Evolutionary conservation across 1,139 yeast species (phyloP).

Genomic region (Pichia sp.): DNA sequence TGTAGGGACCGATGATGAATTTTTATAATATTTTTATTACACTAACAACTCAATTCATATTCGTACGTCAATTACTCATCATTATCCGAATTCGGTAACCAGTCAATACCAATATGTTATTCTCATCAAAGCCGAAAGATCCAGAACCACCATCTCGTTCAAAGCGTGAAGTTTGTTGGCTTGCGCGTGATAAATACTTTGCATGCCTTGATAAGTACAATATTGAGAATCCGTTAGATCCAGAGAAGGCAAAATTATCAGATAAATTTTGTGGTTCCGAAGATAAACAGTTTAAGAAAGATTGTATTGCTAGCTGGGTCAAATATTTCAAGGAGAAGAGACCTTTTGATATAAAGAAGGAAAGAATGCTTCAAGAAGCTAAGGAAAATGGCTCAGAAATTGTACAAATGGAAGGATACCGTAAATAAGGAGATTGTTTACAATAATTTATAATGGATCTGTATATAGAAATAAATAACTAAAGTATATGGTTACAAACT

Average conservation of each 20-base stretch:
- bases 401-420: constrained; percentile 24
- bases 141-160: constrained; percentile 44
- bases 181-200: constrained; percentile 52
- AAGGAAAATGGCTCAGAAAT: constrained; percentile 43
- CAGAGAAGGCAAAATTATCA: constrained; percentile 23
- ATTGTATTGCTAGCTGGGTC: constrained; percentile 64
- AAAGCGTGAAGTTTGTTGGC: constrained; percentile 59
- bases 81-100: no score
- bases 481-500: no score
- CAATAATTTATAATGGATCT: background rate
- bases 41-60: no score
- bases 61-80: no score
- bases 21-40: no score
- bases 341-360: constrained; percentile 49
- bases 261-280: constrained; percentile 37
- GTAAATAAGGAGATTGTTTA: constrained; percentile 14
- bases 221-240: constrained; percentile 43
- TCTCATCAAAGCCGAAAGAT: constrained; percentile 17
- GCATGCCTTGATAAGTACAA: constrained; percentile 48
- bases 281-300: constrained; percentile 40
- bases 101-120: constrained; percentile 4
- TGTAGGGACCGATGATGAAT: no score
- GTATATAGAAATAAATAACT: no score
- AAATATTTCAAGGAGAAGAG: constrained; percentile 63
- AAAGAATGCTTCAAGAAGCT: constrained; percentile 43